Base-by-base conservation (phyloP, 352 stramenopile genomes). In the Globisporangium paroecandrum region DNA sequence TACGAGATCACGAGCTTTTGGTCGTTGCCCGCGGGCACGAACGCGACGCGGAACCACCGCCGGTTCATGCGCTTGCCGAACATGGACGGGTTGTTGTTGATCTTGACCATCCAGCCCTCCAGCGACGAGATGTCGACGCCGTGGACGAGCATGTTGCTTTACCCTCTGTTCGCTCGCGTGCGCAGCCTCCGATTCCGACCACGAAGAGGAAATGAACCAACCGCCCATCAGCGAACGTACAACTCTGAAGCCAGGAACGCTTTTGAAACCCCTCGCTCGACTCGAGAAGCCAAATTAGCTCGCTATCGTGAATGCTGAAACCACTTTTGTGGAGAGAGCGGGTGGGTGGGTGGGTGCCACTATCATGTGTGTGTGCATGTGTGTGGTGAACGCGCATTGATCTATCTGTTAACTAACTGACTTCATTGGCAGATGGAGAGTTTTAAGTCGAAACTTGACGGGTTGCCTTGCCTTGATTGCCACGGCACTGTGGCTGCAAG, bases 81-180 rank as follows among this genome's bases (percentile, higher is more conserved):
- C 70, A 93, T 76, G 29, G 79, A 89, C 57, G 82, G 84, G 34
- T 93, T 93, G 78, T 73, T 93, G 67, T 94, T 91, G 81, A 93
- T 90, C 70, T 94, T 94, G 70, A 90, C 65, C 83, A 94, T 90
- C 84, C 85, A 94, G 34, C 87, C 87, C 69, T 94, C 87, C 32
- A 93, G 77, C 72, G 83, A 81, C 62, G 83, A 89, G 76, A 94
- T 93, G 65, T 94, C 83, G 22, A 94, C 83, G 43, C 87, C 87
- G 38, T 94, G 83, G 15, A 89, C 82, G 65, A 90, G 63, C 65
- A 75, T 76, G 27, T 32, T 32, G 27, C 27, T 32, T 32, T 32
- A 32, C 2, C 27, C 27, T 12, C 24, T 15, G 8, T 32, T 61
- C 1, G 36, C 36, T 13, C 36, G 10, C 36, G 25, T 41, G 24